Evolutionary conservation across 2,329 filamentous ascomycete genomes (phyloP).

Genomic region (Sphaceloma murrayae): DNA sequence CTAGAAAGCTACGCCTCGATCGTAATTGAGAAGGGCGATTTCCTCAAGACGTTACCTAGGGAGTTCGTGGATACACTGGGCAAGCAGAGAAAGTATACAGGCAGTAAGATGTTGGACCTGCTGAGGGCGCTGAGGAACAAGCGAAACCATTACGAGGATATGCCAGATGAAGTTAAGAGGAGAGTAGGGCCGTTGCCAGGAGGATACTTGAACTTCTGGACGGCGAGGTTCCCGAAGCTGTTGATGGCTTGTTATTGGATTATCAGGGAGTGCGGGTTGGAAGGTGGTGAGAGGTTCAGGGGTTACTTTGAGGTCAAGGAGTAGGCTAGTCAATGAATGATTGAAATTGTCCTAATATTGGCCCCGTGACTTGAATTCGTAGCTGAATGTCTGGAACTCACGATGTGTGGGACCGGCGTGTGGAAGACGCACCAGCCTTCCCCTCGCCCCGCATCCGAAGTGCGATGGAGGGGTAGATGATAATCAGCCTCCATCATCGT

Average conservation of each 20-base stretch:
- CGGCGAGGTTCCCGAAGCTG: conserved; percentile 64
- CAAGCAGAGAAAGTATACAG: conserved; percentile 92
- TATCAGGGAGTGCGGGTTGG: conserved; percentile 56
- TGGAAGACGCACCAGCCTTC: too few relatives aligned
- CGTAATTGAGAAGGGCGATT: conserved; percentile 47
- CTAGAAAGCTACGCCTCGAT: conserved; percentile 38
- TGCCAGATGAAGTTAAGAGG: conserved; percentile 68
- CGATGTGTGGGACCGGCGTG: too few relatives aligned
- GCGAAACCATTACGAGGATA: conserved; percentile 95
- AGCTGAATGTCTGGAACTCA: too few relatives aligned
- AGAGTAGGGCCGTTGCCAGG: conserved; percentile 67
- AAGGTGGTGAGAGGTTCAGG: conserved; percentile 55
- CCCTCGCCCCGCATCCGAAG: background rate
- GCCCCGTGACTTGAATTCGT: too few relatives aligned
- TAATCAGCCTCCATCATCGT: too few relatives aligned
- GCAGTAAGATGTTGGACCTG: conserved; percentile 71
- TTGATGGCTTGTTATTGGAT: conserved; percentile 71
- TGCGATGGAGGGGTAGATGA: background rate
- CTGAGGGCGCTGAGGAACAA: conserved; percentile 87
- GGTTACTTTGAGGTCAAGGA: conserved; percentile 50
- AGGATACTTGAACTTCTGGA: conserved; percentile 72
- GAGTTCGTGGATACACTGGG: conserved; percentile 83
- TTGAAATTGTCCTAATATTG: too few relatives aligned
- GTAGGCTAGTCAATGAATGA: background rate
- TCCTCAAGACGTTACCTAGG: conserved; percentile 63